These are phyloP conservation scores for Magnaporthales sp. DNA, from an alignment of 2,329 filamentous ascomycete species.

Conservation along the genomic window DNA sequence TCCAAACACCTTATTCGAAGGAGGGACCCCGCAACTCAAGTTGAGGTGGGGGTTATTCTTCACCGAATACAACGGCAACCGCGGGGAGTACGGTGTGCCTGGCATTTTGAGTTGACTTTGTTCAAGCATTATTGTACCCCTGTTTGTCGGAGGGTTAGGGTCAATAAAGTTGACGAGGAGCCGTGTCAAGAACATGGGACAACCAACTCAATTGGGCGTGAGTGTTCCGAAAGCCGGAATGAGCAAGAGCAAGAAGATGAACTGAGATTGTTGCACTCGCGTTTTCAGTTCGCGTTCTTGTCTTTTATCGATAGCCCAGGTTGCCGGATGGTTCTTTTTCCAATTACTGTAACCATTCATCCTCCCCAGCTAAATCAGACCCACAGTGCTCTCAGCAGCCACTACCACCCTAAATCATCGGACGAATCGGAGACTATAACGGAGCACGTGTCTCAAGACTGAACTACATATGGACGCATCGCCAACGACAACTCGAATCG, in stretches of 20 bases:
- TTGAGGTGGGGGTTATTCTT: neutral
- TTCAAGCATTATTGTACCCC: no score
- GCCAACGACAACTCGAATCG: neutral
- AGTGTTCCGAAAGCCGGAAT: neutral
- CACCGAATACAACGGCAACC: neutral
- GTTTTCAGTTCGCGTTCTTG: no score
- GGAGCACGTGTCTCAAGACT: neutral
- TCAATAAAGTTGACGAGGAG: neutral
- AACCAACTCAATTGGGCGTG: neutral
- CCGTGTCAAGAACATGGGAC: neutral
- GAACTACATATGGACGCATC: neutral
- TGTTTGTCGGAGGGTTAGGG: neutral
- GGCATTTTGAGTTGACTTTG: neutral
- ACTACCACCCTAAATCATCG: neutral
- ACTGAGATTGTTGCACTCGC: neutral
- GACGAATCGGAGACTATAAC: neutral
- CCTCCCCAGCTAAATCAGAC: neutral
- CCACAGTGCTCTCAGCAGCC: neutral
- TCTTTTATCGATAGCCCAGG: neutral
- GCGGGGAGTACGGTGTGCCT: neutral
- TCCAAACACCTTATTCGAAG: neutral
- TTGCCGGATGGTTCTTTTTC: no score
- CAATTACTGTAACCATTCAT: no score
- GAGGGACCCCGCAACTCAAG: neutral
- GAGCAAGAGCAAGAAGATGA: neutral